Conservation (phyloP, 179 eudicot genomes). For the Spergularia azorica region DNA sequence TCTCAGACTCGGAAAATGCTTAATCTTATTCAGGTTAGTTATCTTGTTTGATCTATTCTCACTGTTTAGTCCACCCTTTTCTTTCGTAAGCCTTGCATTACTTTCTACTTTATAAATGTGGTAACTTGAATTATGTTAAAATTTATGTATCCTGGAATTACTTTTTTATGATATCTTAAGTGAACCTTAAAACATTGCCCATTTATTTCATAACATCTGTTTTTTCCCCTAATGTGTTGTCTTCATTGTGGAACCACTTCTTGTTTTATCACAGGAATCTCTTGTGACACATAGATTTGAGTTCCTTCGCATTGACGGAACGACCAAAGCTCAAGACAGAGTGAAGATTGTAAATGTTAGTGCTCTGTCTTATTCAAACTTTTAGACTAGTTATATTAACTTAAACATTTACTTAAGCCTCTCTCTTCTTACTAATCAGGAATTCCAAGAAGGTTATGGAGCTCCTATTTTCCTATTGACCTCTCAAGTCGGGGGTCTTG, state of each 20-base stretch:
- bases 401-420: slow-evolving; percentile 1
- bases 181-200: not conserved
- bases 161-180: not conserved
- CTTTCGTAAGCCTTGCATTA: not conserved
- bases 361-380: slow-evolving; percentile 15
- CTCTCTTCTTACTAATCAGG: slow-evolving; percentile 41
- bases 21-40: slow-evolving; percentile 77
- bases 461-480: slow-evolving; percentile 94
- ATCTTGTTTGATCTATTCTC: not conserved
- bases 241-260: not conserved
- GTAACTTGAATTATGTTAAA: not conserved
- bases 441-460: slow-evolving; percentile 90
- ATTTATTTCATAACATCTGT: not conserved
- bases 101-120: not conserved
- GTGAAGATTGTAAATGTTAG: slow-evolving; percentile 83
- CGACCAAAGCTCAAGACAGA: slow-evolving; percentile 86
- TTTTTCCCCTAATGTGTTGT: not conserved
- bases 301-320: slow-evolving; percentile 91
- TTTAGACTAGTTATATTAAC: not conserved
- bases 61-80: not conserved
- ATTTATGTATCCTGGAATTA: not conserved
- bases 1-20: slow-evolving; percentile 99
- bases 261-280: slow-evolving; percentile 54
- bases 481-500: slow-evolving; percentile 99
- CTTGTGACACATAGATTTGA: slow-evolving; percentile 52